Evolutionary conservation across 257 asterid genomes (phyloP).

Genomic region (Leptodermis oblonga): DNA sequence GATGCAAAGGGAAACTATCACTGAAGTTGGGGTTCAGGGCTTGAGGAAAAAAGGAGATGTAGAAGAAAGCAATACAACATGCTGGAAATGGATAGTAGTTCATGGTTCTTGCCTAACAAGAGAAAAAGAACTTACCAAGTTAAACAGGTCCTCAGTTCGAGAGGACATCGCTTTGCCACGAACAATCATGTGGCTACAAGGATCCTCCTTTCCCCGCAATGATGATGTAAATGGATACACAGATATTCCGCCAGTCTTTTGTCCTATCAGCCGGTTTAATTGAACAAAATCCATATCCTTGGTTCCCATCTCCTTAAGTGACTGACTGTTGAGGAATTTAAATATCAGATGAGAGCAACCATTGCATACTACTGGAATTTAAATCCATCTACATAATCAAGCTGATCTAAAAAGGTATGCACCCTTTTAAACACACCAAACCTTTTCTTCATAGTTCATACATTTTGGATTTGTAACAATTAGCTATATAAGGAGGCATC

Average conservation of each 20-base stretch:
- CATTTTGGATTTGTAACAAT: background rate
- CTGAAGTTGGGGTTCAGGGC: background rate
- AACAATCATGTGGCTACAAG: conserved; percentile 71
- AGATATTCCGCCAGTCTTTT: conserved; percentile 97
- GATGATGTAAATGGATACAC: conserved; percentile 92
- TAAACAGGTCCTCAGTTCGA: conserved; percentile 80
- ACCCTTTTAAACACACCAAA: background rate
- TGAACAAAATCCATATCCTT: conserved; percentile 91
- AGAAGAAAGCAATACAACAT: background rate
- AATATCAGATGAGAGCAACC: conserved; percentile 14
- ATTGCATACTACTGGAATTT: background rate
- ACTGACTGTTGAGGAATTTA: conserved; percentile 61
- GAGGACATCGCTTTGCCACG: conserved; percentile 96
- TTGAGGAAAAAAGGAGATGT: background rate
- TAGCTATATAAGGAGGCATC: conserved; percentile 17
- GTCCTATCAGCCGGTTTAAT: conserved; percentile 87
- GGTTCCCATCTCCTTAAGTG: conserved; percentile 97
- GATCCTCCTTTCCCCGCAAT: conserved; percentile 65
- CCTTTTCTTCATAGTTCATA: background rate
- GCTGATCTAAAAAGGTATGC: background rate
- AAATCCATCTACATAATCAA: background rate
- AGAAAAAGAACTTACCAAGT: conserved; percentile 49
- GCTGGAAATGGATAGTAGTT: background rate
- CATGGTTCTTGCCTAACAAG: background rate
- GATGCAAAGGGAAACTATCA: background rate